Conservation (phyloP, 129 eudicot species). For the Silybum marianum region DNA sequence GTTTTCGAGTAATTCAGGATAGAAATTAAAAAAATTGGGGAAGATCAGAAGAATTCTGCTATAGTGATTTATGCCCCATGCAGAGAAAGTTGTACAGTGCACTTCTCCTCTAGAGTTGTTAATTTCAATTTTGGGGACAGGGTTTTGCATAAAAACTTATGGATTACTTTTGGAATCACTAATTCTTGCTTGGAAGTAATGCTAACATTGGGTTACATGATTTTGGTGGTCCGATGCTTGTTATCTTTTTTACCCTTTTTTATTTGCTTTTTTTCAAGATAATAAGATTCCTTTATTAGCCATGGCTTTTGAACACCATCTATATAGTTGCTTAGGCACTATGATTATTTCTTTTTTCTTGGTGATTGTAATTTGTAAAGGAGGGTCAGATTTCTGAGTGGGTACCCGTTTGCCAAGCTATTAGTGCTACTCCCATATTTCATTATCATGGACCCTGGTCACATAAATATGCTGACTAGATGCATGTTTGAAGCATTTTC, state of each 20-base stretch:
- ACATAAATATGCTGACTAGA: conserved; percentile 3
- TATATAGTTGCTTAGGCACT: background rate
- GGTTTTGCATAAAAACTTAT: conserved; percentile 2
- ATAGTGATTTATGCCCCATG: conserved; percentile 18
- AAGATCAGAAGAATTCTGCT: background rate
- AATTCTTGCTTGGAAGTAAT: conserved; percentile 20
- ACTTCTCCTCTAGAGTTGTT: conserved; percentile 7
- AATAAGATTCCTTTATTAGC: conserved; percentile 13
- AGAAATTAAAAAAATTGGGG: background rate
- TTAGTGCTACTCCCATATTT: conserved; percentile 10
- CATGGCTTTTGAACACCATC: conserved; percentile 2
- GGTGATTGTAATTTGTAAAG: conserved; percentile 12
- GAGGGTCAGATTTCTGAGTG: conserved; percentile 6
- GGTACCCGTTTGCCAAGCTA: background rate
- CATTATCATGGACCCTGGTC: conserved; percentile 8
- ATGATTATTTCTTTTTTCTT: background rate
- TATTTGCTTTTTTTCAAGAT: conserved; percentile 7
- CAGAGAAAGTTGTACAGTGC: conserved; percentile 12
- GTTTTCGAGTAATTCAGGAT: background rate
- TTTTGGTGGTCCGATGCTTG: conserved; percentile 14
- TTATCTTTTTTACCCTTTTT: background rate
- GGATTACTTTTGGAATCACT: background rate
- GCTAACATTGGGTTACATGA: conserved; percentile 5
- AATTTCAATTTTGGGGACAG: background rate
- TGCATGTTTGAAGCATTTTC: background rate